Evolutionary conservation across 2,329 filamentous ascomycete genomes (phyloP).

Genomic region (Fusarium citri): DNA sequence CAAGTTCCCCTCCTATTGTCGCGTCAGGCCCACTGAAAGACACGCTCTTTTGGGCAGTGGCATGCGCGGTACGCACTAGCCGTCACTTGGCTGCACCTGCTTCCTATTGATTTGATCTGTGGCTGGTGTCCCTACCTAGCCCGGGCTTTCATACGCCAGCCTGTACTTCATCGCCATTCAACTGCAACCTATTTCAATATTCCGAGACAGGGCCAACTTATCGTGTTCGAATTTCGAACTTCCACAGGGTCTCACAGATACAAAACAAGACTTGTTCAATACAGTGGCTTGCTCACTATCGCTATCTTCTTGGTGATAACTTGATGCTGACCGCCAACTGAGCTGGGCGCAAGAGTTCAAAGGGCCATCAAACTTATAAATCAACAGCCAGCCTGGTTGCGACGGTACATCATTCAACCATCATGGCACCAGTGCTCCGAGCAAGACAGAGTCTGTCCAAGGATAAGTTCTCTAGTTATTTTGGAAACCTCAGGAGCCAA

Average conservation of each 20-base stretch:
- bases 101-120: slow-evolving; percentile 8
- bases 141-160: not conserved
- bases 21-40: slow-evolving; percentile 19
- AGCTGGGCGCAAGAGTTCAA: not conserved
- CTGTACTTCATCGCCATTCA: slow-evolving; percentile 22
- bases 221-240: not conserved
- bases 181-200: slow-evolving; percentile 14
- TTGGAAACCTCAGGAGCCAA: slow-evolving; percentile 76
- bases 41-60: slow-evolving; percentile 22
- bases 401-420: not conserved
- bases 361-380: not conserved
- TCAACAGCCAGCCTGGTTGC: not conserved
- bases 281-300: not conserved
- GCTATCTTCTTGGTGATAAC: not conserved
- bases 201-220: not conserved
- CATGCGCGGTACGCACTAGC: slow-evolving; percentile 26
- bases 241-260: not conserved
- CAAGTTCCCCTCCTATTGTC: slow-evolving; percentile 15
- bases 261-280: not conserved
- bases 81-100: not conserved
- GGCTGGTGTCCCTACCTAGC: not conserved
- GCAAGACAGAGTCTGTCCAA: slow-evolving; percentile 71
- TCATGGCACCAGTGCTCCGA: slow-evolving; percentile 58
- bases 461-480: slow-evolving; percentile 74
- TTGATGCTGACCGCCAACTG: slow-evolving; percentile 2